Base-by-base conservation (phyloP, 306 rosid genomes). In the Inga laurina region DNA sequence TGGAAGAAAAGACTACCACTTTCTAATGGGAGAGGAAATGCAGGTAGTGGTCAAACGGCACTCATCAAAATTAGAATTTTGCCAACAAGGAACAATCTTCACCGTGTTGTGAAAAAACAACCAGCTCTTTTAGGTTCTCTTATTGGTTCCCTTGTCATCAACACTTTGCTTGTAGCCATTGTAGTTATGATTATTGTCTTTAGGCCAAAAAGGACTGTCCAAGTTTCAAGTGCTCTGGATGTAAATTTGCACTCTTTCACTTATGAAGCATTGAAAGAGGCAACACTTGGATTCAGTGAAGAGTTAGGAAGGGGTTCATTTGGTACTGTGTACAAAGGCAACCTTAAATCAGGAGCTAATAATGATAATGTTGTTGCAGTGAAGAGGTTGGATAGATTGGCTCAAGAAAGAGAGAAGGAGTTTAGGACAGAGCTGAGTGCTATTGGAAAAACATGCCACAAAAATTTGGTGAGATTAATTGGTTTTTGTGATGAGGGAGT, bases 271-370 rank as follows among this genome's bases (percentile, higher is more conserved):
- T 24, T 88, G 81, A n/a, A 82, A 59, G 81, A 82, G 15, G 89
- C 88, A 57, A 88, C 91, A 0, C 0, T 27, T 76, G 86, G 52
- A 18, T 86, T 88, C 77, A 76, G 18, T 24, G 83, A 84, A 77
- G 85, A 72, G 67, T 2, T 84, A 65, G 91, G 89, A 3, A 82
- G 89, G 4, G 91, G 91, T 72, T 88, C 91, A 5, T 88, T 41
- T 82, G 89, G 82, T 30, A 86, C 67, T 82, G 91, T 88, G 24
- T 88, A 86, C 66, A 88, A 84, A 79, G 91, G 91, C 18, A 73
- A 72, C 3, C 59, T 86, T 3, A 61, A 76, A 48, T 64, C 81
- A 71, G 24, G 44, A 27, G 71, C 83, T 64, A 39, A 43, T 32
- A 59, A 41, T 16, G 8, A 32, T 18, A 59, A 41, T 9, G 11